Evolutionary conservation across 345 rosid species (phyloP).

Genomic region (Brassica incana): DNA sequence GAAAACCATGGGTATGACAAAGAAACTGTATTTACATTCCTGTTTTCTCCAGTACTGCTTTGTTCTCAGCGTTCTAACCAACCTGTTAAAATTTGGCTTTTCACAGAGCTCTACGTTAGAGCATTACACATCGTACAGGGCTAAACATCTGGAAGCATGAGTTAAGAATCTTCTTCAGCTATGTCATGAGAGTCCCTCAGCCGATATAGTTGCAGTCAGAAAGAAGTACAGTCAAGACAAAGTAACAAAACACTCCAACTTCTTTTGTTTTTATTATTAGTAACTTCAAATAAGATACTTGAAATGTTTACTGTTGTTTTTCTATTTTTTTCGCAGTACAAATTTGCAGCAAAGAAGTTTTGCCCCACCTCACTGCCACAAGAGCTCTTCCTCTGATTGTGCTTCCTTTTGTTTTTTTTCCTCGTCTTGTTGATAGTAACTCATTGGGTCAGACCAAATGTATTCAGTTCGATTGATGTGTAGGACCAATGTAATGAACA

Average conservation of each 20-base stretch:
- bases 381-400: constrained; percentile 56
- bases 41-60: not conserved
- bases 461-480: constrained; percentile 5
- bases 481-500: not conserved
- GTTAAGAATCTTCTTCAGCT: constrained; percentile 70
- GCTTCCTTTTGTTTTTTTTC: not conserved
- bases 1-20: constrained; percentile 77
- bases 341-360: constrained; percentile 77
- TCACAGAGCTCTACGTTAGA: constrained; percentile 74
- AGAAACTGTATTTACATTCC: too few species aligned
- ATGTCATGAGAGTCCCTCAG: constrained; percentile 48
- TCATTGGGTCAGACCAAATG: not conserved
- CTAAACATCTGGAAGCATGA: constrained; percentile 63
- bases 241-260: constrained; percentile 42
- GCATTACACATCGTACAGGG: constrained; percentile 78
- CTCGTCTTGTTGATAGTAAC: constrained; percentile 10
- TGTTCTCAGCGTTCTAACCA: not conserved
- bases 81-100: not conserved
- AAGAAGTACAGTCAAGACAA: constrained; percentile 91
- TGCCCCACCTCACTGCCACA: constrained; percentile 69
- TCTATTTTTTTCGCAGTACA: constrained; percentile 50
- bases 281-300: not conserved
- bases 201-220: constrained; percentile 68
- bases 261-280: not conserved
- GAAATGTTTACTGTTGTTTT: not conserved